A percentile compares a stretch with the other conserved stretches of the same genome.
These are phyloP conservation scores for Simplicillium aogashimaense DNA, from an alignment of 2,329 filamentous ascomycete species.

Conservation along the genomic window DNA sequence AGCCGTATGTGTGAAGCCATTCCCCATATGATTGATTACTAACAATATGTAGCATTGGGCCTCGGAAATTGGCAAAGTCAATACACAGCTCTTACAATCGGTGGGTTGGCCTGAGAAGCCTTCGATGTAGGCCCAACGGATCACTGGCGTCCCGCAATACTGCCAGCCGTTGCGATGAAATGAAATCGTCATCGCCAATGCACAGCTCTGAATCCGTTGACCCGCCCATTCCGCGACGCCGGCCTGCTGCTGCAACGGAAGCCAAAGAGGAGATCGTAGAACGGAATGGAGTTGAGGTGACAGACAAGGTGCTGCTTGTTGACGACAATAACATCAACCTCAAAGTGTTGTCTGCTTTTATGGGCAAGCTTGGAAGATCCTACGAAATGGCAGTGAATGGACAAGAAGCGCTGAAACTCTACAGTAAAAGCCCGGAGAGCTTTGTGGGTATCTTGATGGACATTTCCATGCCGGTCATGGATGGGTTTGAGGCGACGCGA, in stretches of 20 bases:
- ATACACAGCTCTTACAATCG: slow-evolving; percentile 15
- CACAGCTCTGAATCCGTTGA: too few relatives aligned
- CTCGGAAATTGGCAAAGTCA: slow-evolving; percentile 24
- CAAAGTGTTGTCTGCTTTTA: slow-evolving; percentile 12
- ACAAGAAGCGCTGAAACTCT: slow-evolving; percentile 12
- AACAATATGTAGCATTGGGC: slow-evolving; percentile 17
- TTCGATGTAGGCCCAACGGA: not conserved
- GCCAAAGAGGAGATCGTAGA: not conserved
- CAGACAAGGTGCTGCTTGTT: slow-evolving; percentile 15
- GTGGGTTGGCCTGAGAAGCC: slow-evolving; percentile 12
- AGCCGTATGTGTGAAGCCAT: slow-evolving; percentile 18
- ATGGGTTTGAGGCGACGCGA: slow-evolving; percentile 12
- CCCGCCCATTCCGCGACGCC: too few relatives aligned
- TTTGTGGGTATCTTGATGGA: slow-evolving; percentile 22
- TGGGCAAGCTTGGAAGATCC: slow-evolving; percentile 11
- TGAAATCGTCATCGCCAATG: too few relatives aligned
- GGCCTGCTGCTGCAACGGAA: not conserved
- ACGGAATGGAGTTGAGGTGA: not conserved
- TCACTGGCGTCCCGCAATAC: not conserved
- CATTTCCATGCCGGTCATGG: slow-evolving; percentile 41
- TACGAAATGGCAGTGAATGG: slow-evolving; percentile 12
- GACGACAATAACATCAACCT: slow-evolving; percentile 23
- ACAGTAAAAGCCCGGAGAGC: slow-evolving; percentile 3
- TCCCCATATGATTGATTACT: not conserved
- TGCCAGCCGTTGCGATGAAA: too few relatives aligned